Base-by-base conservation (phyloP, 768 basidiomycete genomes). In the Russula griseocarnosa region DNA sequence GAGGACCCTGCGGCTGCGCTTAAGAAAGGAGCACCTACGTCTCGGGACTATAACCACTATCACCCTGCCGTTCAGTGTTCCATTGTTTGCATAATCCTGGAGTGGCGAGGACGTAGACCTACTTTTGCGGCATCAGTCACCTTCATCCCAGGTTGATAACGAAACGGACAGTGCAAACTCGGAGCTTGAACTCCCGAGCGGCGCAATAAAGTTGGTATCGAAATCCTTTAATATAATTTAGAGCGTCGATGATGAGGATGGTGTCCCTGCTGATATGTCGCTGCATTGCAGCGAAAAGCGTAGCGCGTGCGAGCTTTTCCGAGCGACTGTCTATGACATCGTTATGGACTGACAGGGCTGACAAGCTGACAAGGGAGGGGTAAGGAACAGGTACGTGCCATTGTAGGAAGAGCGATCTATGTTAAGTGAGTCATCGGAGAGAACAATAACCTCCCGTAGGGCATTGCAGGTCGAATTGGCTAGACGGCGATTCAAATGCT, bases 191-290 rank as follows among this genome's bases (percentile, higher is more conserved):
- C 72, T 99, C 97, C 57, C 94, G 79, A 5, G 94, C 95, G 1
- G 92, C 92, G 71, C 96, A 98, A 73, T 98, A 97, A 78, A 99
- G 86, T 74, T 99, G 97, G 75, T 99, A 99, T 34, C 97, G 86
- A 73, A 94, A 97, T 13, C 96, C 96, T 73, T 99, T 98, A 81
- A 98, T 98, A 75, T 99, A 98, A 72, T 98, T 98, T 69, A 90
- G 82, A 16, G 87, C 85, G 71, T 99, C 97, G 65, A 94, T 82
- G 68, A 99, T 90, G 62, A 97, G 81, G 70, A 98, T 84, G 0
- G 85, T 89, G 70, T 91, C 86, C 40, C 75, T 73, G 26, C 82
- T 79, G 67, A 99, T 80, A 38, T 83, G 80, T 14, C 97, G 81
- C 69, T 88, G 92, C 56, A 94, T 78, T 1, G 91, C 84, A 1